These are phyloP conservation scores for Aureococcus anophagefferens DNA, from an alignment of 108 stramenopile genomes.

Conservation along the genomic window DNA sequence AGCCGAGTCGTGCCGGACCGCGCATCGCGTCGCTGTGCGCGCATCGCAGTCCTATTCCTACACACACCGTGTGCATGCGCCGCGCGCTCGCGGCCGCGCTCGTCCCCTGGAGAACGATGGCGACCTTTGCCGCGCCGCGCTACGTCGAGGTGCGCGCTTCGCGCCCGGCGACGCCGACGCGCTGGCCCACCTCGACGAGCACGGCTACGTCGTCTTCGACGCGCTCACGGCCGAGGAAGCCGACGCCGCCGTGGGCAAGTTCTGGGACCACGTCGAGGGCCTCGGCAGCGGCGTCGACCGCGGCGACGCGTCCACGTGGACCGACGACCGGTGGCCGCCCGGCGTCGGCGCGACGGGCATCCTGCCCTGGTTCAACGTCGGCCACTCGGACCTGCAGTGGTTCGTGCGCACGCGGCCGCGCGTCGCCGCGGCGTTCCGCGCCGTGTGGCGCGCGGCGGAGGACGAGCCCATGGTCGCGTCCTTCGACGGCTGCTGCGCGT, in stretches of 20 bases:
- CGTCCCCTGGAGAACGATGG: too few species aligned
- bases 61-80: too few species aligned
- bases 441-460: neutral
- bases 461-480: neutral
- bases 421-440: neutral
- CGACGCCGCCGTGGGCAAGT: neutral
- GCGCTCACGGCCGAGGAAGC: neutral
- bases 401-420: neutral
- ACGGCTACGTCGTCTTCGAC: neutral
- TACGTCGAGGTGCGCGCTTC: neutral
- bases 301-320: neutral
- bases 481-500: neutral
- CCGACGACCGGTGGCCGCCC: neutral
- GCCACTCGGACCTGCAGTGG: neutral
- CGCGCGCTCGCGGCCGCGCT: too few species aligned
- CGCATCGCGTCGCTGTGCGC: too few species aligned
- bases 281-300: neutral
- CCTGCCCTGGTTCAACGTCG: neutral
- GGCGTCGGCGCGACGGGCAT: neutral
- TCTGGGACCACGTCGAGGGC: neutral
- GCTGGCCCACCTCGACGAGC: neutral
- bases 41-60: too few species aligned
- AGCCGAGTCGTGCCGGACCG: too few species aligned
- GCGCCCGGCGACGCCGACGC: neutral
- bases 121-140: too few species aligned